These are phyloP conservation scores for Chlamydomonas eustigma DNA, from an alignment of 139 green algal genomes.

Conservation along the genomic window DNA sequence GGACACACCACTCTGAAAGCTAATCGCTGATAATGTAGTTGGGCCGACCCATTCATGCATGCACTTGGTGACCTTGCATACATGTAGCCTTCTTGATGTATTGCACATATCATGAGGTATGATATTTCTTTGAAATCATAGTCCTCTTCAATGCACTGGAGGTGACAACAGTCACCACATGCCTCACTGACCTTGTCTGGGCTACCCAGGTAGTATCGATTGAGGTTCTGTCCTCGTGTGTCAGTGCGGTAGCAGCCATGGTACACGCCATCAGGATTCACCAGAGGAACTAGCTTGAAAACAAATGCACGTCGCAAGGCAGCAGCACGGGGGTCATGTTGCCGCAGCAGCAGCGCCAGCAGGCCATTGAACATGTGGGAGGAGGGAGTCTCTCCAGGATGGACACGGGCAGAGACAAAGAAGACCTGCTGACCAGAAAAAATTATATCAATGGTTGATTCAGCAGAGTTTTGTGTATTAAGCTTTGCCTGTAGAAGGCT, in stretches of 20 bases:
- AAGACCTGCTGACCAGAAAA: conserved; percentile 43
- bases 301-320: conserved; percentile 49
- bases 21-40: too few species aligned
- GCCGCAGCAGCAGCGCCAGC: conserved; percentile 54
- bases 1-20: too few species aligned
- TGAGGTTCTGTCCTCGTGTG: conserved; percentile 58
- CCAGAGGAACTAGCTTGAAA: conserved; percentile 61
- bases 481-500: too few species aligned
- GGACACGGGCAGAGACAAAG: conserved; percentile 56
- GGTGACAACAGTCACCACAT: too few species aligned
- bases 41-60: too few species aligned
- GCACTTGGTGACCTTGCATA: too few species aligned
- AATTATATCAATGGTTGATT: too few species aligned
- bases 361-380: conserved; percentile 61
- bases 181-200: conserved; percentile 22
- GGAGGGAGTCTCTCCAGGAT: conserved; percentile 65
- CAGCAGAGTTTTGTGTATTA: too few species aligned
- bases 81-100: background rate
- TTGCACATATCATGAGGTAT: background rate
- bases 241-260: conserved; percentile 55
- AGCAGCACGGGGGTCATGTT: conserved; percentile 36
- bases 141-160: too few species aligned
- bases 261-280: conserved; percentile 62
- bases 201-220: conserved; percentile 48
- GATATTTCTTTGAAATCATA: too few species aligned